Evolutionary conservation across 163 green algal genomes (phyloP), one percentile per base, ranked within the genome.

Genomic region (Chloromonas sp.): DNA sequence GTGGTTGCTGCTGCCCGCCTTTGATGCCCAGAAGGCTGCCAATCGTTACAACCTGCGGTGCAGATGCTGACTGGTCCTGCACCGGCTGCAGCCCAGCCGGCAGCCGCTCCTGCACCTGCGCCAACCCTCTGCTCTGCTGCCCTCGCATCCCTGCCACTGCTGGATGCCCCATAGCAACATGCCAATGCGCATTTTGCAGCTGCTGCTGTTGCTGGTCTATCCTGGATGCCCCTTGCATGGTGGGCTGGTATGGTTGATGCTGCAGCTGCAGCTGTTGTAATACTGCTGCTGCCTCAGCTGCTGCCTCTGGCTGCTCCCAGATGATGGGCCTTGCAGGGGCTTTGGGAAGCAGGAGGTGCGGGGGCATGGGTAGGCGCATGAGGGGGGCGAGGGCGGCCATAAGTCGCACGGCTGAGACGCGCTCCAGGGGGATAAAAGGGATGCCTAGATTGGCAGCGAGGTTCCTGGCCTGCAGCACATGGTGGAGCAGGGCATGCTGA

Each of bases 351-450:
- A 66, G 61, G 61, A 89, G 84, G 84, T 86, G 86, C 5, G 5
- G 59, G 70, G 86, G 86, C 71, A 86, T 59, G 15, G 60, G 85
- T 15, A 87, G 61, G 71, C 88, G 85, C 15, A 86, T 86, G 0
- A 89, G 66, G n/a, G 14, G 57, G 57, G 82, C 71, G 78, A 89
- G 58, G 13, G 84, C 88, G 74, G 86, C 70, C 84, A 86, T 86
- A 1, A 91, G 36, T 1, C 85, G 83, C 60, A 83, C 14, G 0
- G 82, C 58, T 14, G 84, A 88, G 59, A 91, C 15, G 0, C 83
- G 59, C 36, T 82, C 60, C 60, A 91, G 81, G 71, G 88, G 78
- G 60, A 89, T 8, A 58, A 85, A 87, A 15, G 88, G 88, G 14
- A 88, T 60, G 58, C 84, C 70, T 15, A 71, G 61, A 2, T 88